Percentiles rank a stretch among this genome's conserved stretches.
Evolutionary conservation across 495 filamentous ascomycete species (phyloP).

Genomic region (Elaphomyces granulatus): DNA sequence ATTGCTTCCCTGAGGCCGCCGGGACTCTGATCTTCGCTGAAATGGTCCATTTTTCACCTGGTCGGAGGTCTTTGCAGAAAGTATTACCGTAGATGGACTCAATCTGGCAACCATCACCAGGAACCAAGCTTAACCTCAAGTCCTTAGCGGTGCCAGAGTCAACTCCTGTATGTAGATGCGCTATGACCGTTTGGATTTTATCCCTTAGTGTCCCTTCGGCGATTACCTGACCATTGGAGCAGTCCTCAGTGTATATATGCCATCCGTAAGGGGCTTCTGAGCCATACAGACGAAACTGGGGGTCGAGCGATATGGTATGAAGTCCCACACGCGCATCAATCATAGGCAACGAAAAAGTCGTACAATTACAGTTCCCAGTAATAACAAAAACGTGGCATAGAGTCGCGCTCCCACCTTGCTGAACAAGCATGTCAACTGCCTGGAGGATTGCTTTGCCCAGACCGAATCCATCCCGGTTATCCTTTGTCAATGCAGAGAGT

Average conservation of each 20-base stretch:
- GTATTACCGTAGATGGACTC: constrained; percentile 1
- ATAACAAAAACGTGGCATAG: constrained; percentile 16
- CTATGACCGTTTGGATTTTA: constrained; percentile 2
- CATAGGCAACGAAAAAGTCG: constrained; percentile 3
- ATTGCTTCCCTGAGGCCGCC: neutral
- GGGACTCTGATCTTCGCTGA: constrained; percentile 2
- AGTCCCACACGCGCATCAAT: constrained; percentile 9
- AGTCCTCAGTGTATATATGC: constrained; percentile 11
- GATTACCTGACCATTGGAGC: constrained; percentile 4
- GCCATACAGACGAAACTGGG: constrained; percentile 4
- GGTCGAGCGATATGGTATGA: constrained; percentile 11
- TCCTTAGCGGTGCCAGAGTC: constrained; percentile 2
- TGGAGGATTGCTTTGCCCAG: constrained; percentile 5
- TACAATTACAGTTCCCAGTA: constrained; percentile 5
- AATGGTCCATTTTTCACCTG: constrained; percentile 9
- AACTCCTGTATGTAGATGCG: constrained; percentile 6
- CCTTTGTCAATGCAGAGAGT: constrained; percentile 5
- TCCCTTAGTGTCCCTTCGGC: constrained; percentile 1
- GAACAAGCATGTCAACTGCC: constrained; percentile 6
- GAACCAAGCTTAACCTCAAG: constrained; percentile 2
- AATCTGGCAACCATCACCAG: constrained; percentile 2
- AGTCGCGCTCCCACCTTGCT: constrained; percentile 2
- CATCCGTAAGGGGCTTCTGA: constrained; percentile 10
- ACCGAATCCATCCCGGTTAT: neutral
- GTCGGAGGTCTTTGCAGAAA: constrained; percentile 3